Evolutionary conservation across 208 protist species (phyloP), one percentile per base, ranked within the genome.

Genomic region (Crithidia expoeki): DNA sequence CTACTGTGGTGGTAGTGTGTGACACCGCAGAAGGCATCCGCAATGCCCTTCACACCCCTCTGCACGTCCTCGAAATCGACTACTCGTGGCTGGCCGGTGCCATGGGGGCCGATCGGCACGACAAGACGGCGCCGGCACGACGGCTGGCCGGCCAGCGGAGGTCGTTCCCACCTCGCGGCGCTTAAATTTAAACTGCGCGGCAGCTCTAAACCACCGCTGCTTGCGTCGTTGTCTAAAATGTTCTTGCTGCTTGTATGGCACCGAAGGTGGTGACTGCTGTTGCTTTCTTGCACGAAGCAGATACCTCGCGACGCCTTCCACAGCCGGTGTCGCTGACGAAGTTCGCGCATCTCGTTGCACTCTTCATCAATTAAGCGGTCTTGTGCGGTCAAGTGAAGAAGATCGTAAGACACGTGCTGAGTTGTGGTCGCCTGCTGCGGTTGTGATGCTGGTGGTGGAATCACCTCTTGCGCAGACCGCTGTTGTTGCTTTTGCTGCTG

Each of bases 31-130:
- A 56, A 56, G 4, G 51, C 51, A n/a, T 56, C 51, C 9, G 51
- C 51, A 36, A 56, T 56, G 51, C 53, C 33, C 5, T 23, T n/a
- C 40, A 51, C 58, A 28, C 58, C 40, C 4, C 17, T 47, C 61
- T 44, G 33, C 30, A 47, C 9, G 5, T 50, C 47, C 9, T 28
- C 64, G 52, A 38, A 52, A 38, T 33, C 21, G 12, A 70, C 30
- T 27, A 44, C 30, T 38, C 52, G 51, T 14, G 36, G 50, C 40
- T 10, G 38, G 0, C 52, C 64, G 11, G 53, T 12, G 19, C 64
- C 40, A 21, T 62, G 40, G 40, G 64, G 64, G 3, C 21, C 53
- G 52, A 70, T 44, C 0, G 64, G 64, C 30, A 70, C 64, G 28
- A 49, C 51, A n/a, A 55, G 23, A 4, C 61, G 61, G 2, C 33